Base-by-base conservation (phyloP, 345 rosid genomes). In the Lenwebbia sp. region DNA sequence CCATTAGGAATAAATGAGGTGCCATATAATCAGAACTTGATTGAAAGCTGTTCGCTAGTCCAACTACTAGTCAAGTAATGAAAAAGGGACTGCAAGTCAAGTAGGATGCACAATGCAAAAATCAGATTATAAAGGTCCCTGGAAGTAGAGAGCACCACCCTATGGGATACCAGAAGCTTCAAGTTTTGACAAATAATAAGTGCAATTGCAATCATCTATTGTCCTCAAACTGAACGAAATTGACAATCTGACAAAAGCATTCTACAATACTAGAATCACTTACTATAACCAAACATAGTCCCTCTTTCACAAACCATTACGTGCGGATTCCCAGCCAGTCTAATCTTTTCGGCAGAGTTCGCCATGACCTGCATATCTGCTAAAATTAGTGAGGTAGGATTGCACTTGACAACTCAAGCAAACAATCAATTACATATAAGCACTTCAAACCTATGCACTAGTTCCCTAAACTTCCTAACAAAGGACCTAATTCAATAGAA, bases 221-320 rank as follows among this genome's bases (percentile, higher is more conserved):
- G 26, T 70, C 47, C 81, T 70, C 81, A 83, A 44, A 83, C 54
- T 51, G 44, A 62, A 47, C 5, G 4, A 40, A 60, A 40, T 40
- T 49, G 21, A 58, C 23, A 26, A 58, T 84, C 74, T 70, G 40
- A 37, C 81, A 70, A 41, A 15, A 40, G 49, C 51, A 21, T 84
- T 50, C 25, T 49, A 56, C n/a, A 83, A 21, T 51, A 15, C n/a
- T 10, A 86, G 22, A 40, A 56, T 33, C 52, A 92, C 99, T 96
- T 95, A 97, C 99, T 94, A 87, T 96, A 97, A 83, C 99, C 99
- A 90, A 97, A 97, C 99, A 97, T 97, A 83, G 99, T 96, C 90
- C 99, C 99, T 87, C 99, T 93, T 88, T 97, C 98, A 51, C 99
- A 96, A 84, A 97, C 98, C 99, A 97, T 97, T 84, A 97, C 98